A percentile compares a stretch with the other conserved stretches of the same genome.
These are phyloP conservation scores for Nitzschia sp. DNA, from an alignment of 108 stramenopile species.

Conservation along the genomic window DNA sequence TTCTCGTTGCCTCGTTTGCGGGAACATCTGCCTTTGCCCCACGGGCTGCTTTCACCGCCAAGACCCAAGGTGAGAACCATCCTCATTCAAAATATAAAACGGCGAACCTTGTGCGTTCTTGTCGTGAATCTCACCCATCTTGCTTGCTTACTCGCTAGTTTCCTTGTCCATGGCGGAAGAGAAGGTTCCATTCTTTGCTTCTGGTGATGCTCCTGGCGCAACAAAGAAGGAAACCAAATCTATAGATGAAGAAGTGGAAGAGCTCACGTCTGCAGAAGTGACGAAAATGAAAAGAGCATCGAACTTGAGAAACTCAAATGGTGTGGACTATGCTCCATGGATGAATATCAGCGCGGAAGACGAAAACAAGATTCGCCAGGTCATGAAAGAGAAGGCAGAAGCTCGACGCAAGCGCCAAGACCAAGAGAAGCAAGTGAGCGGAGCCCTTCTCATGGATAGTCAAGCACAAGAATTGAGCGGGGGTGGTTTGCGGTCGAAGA, in stretches of 20 bases:
- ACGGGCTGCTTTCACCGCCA: not conserved
- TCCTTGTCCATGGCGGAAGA: conserved; percentile 3
- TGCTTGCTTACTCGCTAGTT: not conserved
- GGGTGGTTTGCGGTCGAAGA: conserved; percentile 68
- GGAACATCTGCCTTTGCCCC: conserved; percentile 22
- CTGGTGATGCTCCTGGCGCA: not conserved
- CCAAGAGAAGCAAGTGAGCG: conserved; percentile 59
- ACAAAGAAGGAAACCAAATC: not conserved
- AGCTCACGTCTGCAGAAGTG: conserved; percentile 58
- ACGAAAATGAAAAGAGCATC: conserved; percentile 64
- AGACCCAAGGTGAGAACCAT: not conserved
- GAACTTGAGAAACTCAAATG: conserved; percentile 70
- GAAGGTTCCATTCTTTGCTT: conserved; percentile 14
- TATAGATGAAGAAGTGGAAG: conserved; percentile 75
- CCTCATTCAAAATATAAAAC: too few relatives aligned
- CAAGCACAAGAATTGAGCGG: conserved; percentile 87
- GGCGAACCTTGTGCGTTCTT: conserved; percentile 1
- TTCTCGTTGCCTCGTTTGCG: conserved; percentile 1
- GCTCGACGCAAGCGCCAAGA: conserved; percentile 70
- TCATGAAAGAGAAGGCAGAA: conserved; percentile 72
- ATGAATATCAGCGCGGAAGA: conserved; percentile 79
- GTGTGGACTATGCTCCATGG: conserved; percentile 91
- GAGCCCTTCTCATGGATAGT: conserved; percentile 69
- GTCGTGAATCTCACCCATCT: too few relatives aligned
- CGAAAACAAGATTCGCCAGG: conserved; percentile 61